These are phyloP conservation scores for Poteriospumella lacustris DNA, from an alignment of 108 stramenopile species.

Conservation along the genomic window DNA sequence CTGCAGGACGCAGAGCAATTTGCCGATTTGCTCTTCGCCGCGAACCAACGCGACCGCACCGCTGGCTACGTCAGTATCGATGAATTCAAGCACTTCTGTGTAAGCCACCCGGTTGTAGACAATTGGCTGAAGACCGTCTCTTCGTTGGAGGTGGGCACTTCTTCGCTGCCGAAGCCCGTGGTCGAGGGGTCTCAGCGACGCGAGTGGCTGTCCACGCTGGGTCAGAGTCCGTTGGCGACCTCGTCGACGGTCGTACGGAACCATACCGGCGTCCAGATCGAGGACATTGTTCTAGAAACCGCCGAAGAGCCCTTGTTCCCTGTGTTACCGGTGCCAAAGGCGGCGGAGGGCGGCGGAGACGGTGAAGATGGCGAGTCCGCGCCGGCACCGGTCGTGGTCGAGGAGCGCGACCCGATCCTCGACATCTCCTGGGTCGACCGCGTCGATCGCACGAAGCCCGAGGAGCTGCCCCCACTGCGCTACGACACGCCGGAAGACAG, in stretches of 20 bases:
- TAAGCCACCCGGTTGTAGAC: not conserved
- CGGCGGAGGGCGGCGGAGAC: not conserved
- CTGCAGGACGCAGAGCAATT: not conserved
- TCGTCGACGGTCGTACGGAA: too few species aligned
- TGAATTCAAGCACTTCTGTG: slow-evolving; percentile 7
- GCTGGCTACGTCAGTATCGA: not conserved
- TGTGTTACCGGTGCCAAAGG: too few species aligned
- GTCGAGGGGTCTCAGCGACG: not conserved
- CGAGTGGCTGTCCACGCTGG: not conserved
- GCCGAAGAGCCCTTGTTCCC: too few species aligned
- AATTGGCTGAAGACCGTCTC: slow-evolving; percentile 15
- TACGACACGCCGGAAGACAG: not conserved
- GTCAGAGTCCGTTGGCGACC: too few species aligned
- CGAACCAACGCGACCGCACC: not conserved
- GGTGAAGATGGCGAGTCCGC: not conserved
- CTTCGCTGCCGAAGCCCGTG: not conserved
- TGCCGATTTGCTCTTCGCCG: slow-evolving; percentile 11
- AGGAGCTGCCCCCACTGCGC: slow-evolving; percentile 16
- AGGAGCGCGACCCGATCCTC: too few species aligned
- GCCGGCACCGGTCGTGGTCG: too few species aligned
- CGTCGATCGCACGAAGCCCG: not conserved
- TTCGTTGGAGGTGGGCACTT: not conserved
- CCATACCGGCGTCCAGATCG: too few species aligned
- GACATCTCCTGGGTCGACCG: not conserved
- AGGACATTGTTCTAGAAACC: too few species aligned